Conservation (phyloP, 306 rosid species). For the Quercus rubra region DNA sequence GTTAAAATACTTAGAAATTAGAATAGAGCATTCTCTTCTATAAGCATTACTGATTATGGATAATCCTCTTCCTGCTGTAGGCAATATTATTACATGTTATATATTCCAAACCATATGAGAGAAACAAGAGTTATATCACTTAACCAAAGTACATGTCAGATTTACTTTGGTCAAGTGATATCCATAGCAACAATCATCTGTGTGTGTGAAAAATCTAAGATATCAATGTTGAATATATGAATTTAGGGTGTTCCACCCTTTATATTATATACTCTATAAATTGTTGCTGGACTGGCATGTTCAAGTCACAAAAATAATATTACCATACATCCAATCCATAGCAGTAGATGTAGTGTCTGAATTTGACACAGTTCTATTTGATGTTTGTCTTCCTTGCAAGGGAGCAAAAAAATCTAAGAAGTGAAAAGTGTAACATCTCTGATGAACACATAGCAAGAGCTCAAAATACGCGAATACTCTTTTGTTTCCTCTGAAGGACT, state of each 20-base stretch:
- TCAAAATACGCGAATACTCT: neutral
- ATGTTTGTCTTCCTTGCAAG: conserved; percentile 7
- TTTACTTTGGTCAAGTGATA: too few relatives aligned
- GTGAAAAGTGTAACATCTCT: conserved; percentile 16
- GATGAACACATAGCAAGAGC: conserved; percentile 3
- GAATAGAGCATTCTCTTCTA: too few relatives aligned
- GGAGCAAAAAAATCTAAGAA: conserved; percentile 40
- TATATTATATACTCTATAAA: neutral
- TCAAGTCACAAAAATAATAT: neutral
- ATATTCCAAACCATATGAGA: too few relatives aligned
- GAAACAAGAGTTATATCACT: too few relatives aligned
- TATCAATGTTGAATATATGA: neutral
- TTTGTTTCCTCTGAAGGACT: conserved; percentile 3
- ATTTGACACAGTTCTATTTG: neutral
- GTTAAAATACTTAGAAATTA: too few relatives aligned
- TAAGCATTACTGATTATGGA: too few relatives aligned
- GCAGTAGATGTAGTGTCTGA: neutral
- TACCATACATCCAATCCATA: neutral
- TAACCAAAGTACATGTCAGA: neutral
- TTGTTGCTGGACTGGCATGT: neutral
- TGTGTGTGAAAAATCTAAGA: neutral
- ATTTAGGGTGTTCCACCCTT: neutral
- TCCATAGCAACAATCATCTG: too few relatives aligned
- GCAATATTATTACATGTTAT: too few relatives aligned
- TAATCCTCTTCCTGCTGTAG: too few relatives aligned